These are phyloP conservation scores for Candida piceae DNA, from an alignment of 805 yeast genomes.

Conservation along the genomic window DNA sequence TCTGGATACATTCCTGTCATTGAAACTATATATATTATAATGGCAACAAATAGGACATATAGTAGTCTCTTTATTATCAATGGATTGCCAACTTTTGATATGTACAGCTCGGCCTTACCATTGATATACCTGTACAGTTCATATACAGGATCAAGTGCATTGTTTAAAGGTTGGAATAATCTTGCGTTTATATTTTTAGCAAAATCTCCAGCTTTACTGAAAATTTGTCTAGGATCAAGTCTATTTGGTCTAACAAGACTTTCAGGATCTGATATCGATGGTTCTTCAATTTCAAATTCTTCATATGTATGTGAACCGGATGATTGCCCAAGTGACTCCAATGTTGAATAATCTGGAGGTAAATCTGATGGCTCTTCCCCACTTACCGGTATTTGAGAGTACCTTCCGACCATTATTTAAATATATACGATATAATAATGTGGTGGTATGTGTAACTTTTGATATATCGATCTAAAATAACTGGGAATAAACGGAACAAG, in stretches of 20 bases:
- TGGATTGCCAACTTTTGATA: slow-evolving; percentile 79
- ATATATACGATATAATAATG: no score
- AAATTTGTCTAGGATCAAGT: slow-evolving; percentile 16
- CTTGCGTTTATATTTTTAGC: slow-evolving; percentile 33
- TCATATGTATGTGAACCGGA: slow-evolving; percentile 22
- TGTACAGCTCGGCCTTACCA: slow-evolving; percentile 47
- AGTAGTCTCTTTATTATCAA: slow-evolving; percentile 71
- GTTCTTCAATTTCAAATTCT: slow-evolving; percentile 43
- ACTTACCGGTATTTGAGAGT: neutral
- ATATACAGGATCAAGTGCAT: slow-evolving; percentile 46
- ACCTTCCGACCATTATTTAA: neutral
- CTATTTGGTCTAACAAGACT: slow-evolving; percentile 1
- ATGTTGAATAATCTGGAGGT: slow-evolving; percentile 24
- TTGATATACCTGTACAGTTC: slow-evolving; percentile 39
- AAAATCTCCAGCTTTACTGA: slow-evolving; percentile 36
- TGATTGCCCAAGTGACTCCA: slow-evolving; percentile 3
- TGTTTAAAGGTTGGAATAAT: slow-evolving; percentile 39
- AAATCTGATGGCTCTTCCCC: slow-evolving; percentile 6
- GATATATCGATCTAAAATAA: no score
- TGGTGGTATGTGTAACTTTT: no score
- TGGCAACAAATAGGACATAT: slow-evolving; percentile 63
- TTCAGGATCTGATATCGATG: slow-evolving; percentile 1
- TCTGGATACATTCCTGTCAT: slow-evolving; percentile 51
- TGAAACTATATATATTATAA: slow-evolving; percentile 51
- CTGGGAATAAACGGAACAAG: no score